phyloP scores from a whole-genome alignment of 2,329 filamentous ascomycete genomes.

The Aspergillus fumigatus region DNA sequence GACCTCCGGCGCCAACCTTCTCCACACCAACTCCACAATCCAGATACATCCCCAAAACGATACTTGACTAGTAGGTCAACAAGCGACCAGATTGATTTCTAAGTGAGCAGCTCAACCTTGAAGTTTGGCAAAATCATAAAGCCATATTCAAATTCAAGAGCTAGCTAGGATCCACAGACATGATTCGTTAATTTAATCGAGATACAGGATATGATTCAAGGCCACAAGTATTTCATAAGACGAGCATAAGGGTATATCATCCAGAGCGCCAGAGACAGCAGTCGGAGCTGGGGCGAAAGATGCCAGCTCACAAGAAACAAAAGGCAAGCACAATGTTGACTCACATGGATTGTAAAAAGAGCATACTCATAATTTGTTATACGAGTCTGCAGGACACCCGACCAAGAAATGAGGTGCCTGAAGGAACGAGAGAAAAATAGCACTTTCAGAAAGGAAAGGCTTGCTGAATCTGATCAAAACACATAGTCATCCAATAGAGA shows the following conservation, averaged over 20 bases:
- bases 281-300: slow-evolving; percentile 5
- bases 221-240: background rate
- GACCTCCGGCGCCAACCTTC: background rate
- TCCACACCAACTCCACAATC: background rate
- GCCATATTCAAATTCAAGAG: background rate
- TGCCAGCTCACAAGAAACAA: slow-evolving; percentile 4
- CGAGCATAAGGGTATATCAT: slow-evolving; percentile 26
- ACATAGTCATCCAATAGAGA: slow-evolving; percentile 10
- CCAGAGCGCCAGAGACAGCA: slow-evolving; percentile 19
- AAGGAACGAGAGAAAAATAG: slow-evolving; percentile 8
- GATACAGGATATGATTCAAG: background rate
- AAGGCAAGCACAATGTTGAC: background rate
- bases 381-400: background rate
- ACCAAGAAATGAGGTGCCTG: slow-evolving; percentile 11
- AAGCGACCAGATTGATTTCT: background rate
- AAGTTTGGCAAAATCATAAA: background rate
- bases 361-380: slow-evolving; percentile 1
- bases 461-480: slow-evolving; percentile 5
- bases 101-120: background rate
- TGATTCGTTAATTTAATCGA: background rate
- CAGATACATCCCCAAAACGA: background rate
- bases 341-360: background rate
- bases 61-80: background rate
- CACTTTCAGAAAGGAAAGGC: slow-evolving; percentile 19
- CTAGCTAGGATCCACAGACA: background rate